Conservation (phyloP, 192 early-diverging fungal species). For the Podochytrium sp. region DNA sequence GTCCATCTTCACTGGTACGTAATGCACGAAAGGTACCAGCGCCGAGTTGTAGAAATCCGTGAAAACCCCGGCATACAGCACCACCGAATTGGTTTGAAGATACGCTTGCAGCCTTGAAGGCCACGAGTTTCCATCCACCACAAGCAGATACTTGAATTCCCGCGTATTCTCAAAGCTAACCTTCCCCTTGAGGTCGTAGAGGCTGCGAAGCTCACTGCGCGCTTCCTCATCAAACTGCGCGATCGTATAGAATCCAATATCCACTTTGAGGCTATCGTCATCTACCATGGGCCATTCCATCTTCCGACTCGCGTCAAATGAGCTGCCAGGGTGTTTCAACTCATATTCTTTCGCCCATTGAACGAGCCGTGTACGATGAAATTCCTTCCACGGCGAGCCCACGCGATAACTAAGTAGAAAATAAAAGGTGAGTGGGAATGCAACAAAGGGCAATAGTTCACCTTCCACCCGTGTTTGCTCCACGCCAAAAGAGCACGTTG, state of each 20-base stretch:
- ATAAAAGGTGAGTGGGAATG: no score
- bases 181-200: no score
- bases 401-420: no score
- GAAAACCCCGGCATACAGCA: background rate
- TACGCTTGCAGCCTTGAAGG: background rate
- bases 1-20: background rate
- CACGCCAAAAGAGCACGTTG: slow-evolving; percentile 26
- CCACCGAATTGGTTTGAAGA: background rate
- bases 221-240: no score
- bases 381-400: background rate
- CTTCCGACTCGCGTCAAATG: slow-evolving; percentile 7
- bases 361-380: background rate
- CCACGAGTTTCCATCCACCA: slow-evolving; percentile 2
- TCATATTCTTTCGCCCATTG: background rate
- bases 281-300: background rate
- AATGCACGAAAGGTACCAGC: background rate
- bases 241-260: background rate
- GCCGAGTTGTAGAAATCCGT: background rate
- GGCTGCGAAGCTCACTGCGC: no score
- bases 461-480: slow-evolving; percentile 22
- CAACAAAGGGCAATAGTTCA: no score
- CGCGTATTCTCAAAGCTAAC: no score
- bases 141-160: slow-evolving; percentile 1
- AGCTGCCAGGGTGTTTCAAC: background rate
- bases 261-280: background rate